A percentile compares a stretch with the other conserved stretches of the same genome.
Conservation (phyloP, 1,284 basidiomycete genomes). For the Leucoagaricus sp. region DNA sequence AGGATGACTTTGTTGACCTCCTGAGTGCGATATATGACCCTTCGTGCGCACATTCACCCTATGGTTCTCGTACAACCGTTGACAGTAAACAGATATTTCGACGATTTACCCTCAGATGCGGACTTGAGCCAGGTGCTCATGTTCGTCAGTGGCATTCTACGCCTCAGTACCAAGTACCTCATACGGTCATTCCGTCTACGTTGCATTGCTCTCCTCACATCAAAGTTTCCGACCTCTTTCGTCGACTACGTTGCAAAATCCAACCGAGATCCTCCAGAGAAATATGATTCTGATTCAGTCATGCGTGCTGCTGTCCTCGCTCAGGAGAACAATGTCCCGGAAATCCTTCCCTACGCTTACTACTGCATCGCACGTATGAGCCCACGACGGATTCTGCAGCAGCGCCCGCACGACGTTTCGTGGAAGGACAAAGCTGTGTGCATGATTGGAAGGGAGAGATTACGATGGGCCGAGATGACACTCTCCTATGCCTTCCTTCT, state of each 20-base stretch:
- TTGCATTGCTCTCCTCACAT: slow-evolving; percentile 36
- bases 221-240: slow-evolving; percentile 39
- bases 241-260: slow-evolving; percentile 32
- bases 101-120: slow-evolving; percentile 28
- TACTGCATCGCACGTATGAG: slow-evolving; percentile 43
- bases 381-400: slow-evolving; percentile 37
- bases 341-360: slow-evolving; percentile 40
- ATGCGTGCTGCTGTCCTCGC: slow-evolving; percentile 41
- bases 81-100: slow-evolving; percentile 42
- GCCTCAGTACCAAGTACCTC: slow-evolving; percentile 46
- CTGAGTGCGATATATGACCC: slow-evolving; percentile 40
- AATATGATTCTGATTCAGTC: slow-evolving; percentile 38
- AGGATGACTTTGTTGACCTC: slow-evolving; percentile 37
- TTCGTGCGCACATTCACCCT: slow-evolving; percentile 29
- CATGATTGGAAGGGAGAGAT: slow-evolving; percentile 39
- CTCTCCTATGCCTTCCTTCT: slow-evolving; percentile 41
- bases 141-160: slow-evolving; percentile 41
- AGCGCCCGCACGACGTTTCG: slow-evolving; percentile 33
- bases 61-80: no score
- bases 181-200: slow-evolving; percentile 39
- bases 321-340: slow-evolving; percentile 33
- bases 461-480: slow-evolving; percentile 40
- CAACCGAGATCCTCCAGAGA: slow-evolving; percentile 20
- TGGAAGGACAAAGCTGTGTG: slow-evolving; percentile 41
- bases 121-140: slow-evolving; percentile 35